Evolutionary conservation across 2,329 filamentous ascomycete species (phyloP), one percentile per base, ranked within the genome.

Genomic region (Dendrostoma leiphaemia): DNA sequence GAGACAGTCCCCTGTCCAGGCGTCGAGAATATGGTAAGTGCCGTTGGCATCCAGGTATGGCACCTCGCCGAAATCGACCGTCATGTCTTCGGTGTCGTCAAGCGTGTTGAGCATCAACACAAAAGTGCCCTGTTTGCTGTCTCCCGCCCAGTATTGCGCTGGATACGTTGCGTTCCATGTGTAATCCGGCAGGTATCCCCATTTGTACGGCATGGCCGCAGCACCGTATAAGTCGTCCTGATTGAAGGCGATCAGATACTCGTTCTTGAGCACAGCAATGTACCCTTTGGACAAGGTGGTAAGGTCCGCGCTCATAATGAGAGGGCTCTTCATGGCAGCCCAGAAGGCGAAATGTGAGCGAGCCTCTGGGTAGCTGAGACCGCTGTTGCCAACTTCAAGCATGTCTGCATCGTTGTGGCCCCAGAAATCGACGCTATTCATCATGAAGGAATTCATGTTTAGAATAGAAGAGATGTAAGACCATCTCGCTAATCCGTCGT

Each of bases 311-410:
- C 78, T 76, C 45, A 81, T 78, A 24, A 81, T 70, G 19, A 82
- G 60, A 0, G 78, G 77, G 5, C 70, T 71, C 62, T 79, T 80
- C 67, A 81, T 71, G 1, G 70, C 70, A 0, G 74, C 75, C 79
- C 79, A 82, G 4, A 81, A 62, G 4, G 74, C 74, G 60, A 81
- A 81, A 59, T 81, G 78, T 2, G 74, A 73, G 17, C 76, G 67
- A 29, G 72, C 72, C 66, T 82, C 77, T 1, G 68, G 70, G 1
- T 66, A 34, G 0, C 73, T 78, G 41, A 81, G 63, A 21, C 74
- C 65, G 0, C 71, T 74, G 60, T 80, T 81, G 21, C 78, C 78
- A 6, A 81, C 68, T 60, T 80, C 76, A 7, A 74, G 69, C 71
- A 80, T 79, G 50, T 81, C 77, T 10, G 71, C 69, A 57, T 83